These are phyloP conservation scores for Aspergillus tamarii DNA, from an alignment of 2,329 filamentous ascomycete genomes.

Conservation along the genomic window DNA sequence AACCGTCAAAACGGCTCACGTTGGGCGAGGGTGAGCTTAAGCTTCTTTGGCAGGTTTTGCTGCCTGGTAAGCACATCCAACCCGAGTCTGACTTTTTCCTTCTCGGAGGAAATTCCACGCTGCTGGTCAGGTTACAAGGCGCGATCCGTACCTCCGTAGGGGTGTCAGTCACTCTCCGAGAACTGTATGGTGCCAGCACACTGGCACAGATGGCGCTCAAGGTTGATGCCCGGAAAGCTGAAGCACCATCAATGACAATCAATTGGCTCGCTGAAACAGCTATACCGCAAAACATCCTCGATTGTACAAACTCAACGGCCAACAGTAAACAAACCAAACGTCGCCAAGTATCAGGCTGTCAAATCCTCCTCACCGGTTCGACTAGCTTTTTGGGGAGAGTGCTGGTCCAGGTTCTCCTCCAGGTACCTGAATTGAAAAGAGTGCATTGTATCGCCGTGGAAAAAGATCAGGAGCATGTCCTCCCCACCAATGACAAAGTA, in stretches of 20 bases:
- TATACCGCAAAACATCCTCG: conserved; percentile 1
- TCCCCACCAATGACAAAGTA: background rate
- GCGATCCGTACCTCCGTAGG: conserved; percentile 27
- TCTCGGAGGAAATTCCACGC: conserved; percentile 41
- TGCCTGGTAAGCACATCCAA: conserved; percentile 6
- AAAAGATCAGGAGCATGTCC: background rate
- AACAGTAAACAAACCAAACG: background rate
- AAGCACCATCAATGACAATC: conserved; percentile 1
- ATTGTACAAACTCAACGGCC: background rate
- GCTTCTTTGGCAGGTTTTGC: conserved; percentile 26
- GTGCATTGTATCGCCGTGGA: conserved; percentile 9
- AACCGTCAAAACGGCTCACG: conserved; percentile 8
- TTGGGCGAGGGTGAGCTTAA: conserved; percentile 21
- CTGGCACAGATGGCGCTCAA: conserved; percentile 10
- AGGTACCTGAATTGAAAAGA: background rate
- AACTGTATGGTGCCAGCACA: conserved; percentile 9
- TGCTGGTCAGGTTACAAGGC: conserved; percentile 33
- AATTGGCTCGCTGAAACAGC: conserved; percentile 14
- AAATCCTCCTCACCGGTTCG: conserved; percentile 6
- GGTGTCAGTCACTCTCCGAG: conserved; percentile 3
- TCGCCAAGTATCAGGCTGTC: background rate
- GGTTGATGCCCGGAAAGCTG: background rate
- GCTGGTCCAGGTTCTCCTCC: background rate
- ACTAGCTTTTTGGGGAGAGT: conserved; percentile 5
- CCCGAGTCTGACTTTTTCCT: conserved; percentile 35